Percentiles rank a stretch among this genome's conserved stretches.
Evolutionary conservation across 768 basidiomycete species (phyloP).

Genomic region (Omphalotus guepiniiformis): DNA sequence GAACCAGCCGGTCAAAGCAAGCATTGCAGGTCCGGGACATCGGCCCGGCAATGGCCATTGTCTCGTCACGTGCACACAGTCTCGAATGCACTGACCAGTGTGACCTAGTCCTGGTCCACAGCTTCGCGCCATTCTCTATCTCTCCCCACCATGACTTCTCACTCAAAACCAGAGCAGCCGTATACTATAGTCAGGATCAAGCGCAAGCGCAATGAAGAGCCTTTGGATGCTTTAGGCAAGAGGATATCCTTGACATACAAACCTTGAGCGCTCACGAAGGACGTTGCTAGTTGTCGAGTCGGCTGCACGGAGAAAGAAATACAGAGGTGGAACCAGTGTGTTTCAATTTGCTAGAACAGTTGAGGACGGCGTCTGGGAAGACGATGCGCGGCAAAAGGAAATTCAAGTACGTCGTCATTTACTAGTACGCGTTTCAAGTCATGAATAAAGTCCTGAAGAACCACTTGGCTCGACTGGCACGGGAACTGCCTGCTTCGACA

Average conservation of each 20-base stretch:
- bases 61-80: neutral
- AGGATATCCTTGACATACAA: constrained; percentile 8
- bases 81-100: too few species aligned
- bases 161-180: constrained; percentile 26
- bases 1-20: too few species aligned
- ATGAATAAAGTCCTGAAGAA: constrained; percentile 26
- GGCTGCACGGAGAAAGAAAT: constrained; percentile 55
- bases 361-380: constrained; percentile 64
- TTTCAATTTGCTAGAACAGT: constrained; percentile 83
- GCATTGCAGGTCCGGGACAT: too few species aligned
- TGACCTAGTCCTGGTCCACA: too few species aligned
- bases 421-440: constrained; percentile 44
- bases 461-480: constrained; percentile 51
- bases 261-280: constrained; percentile 8
- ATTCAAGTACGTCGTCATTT: constrained; percentile 54
- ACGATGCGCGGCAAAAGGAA: constrained; percentile 49
- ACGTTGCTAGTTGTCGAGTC: constrained; percentile 57
- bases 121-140: too few species aligned
- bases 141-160: neutral
- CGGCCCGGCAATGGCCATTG: neutral
- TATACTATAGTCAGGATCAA: constrained; percentile 81
- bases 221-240: constrained; percentile 73
- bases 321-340: constrained; percentile 50
- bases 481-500: constrained; percentile 26
- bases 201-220: constrained; percentile 77